Percentiles rank a stretch among this genome's conserved stretches.
Conservation (phyloP, 2,329 filamentous ascomycete genomes). For the Aphanocladium album region DNA sequence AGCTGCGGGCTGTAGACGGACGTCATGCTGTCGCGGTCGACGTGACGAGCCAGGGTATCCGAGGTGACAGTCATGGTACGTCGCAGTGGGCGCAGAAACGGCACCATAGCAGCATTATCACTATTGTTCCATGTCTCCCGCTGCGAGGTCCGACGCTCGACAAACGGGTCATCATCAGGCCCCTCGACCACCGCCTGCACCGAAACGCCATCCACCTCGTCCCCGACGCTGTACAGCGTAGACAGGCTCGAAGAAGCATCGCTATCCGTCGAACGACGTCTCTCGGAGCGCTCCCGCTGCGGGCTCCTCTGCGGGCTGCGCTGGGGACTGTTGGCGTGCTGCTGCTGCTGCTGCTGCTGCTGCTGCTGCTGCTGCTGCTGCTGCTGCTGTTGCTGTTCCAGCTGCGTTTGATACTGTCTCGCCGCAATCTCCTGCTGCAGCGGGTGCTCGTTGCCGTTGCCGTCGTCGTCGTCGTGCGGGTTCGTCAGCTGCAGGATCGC, state of each 20-base stretch:
- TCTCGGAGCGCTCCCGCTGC: not conserved
- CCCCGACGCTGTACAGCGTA: conserved; percentile 50
- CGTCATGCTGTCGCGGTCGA: conserved; percentile 9
- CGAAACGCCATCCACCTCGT: conserved; percentile 24
- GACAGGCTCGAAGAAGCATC: conserved; percentile 50
- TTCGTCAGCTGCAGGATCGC: not conserved
- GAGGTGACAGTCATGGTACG: conserved; percentile 12
- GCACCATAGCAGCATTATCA: not conserved
- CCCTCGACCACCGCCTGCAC: not conserved
- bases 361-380: not conserved
- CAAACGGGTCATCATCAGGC: conserved; percentile 29
- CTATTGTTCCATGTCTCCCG: not conserved
- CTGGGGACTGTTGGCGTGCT: conserved; percentile 12
- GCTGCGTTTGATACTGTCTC: conserved; percentile 10
- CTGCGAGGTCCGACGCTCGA: conserved; percentile 16
- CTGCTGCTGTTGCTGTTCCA: conserved; percentile 16
- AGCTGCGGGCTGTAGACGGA: not conserved
- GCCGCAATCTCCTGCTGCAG: conserved; percentile 1
- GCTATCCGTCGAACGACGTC: conserved; percentile 34
- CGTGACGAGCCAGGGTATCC: not conserved
- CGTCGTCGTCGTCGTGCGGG: not conserved
- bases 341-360: conserved; percentile 13
- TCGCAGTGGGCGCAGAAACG: not conserved
- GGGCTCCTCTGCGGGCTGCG: conserved; percentile 13
- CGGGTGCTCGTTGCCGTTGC: not conserved